Evolutionary conservation across 306 rosid genomes (phyloP), one percentile per base, ranked within the genome.

Genomic region (Trifolium repens): DNA sequence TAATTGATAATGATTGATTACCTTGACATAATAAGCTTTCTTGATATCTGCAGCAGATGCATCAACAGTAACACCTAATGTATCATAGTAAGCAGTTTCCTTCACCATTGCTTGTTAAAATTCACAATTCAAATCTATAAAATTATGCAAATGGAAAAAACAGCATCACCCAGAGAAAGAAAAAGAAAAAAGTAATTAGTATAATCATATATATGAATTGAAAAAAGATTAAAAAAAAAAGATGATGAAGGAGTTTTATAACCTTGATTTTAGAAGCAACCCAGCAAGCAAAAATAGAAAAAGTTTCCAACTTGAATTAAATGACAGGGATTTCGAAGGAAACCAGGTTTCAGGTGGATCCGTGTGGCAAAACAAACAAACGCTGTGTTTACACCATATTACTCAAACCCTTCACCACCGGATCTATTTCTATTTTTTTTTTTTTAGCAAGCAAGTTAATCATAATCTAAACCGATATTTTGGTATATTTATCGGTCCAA

Each of bases 1-100:
- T 59, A 1, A 22, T 59, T 59, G 9, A 59, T 64, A 50, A 50
- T 50, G 14, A 43, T 50, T 58, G 3, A 58, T 67, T 74, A 96
- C 99, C 96, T 89, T 92, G 57, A 94, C 11, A 74, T 92, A 94
- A 85, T 94, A 94, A 75, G 97, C 99, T 76, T 89, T 94, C 78
- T 94, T 94, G 43, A 94, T 90, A 8, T 92, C 96, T 40, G 91
- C 82, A 35, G 93, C 67, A 80, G 97, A 75, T 71, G 96, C 93
- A 54, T 92, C 90, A 37, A 85, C 86, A 61, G 70, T 60, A 84
- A 94, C 93, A 24, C 90, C 97, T 83, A 94, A 79, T 74, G 88
- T 37, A 78, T 92, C 96, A 69, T 94, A 94, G 83, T 79, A 92
- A 1, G 86, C 50, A 61, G 91, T 87, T 10, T 94, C 99, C 86